Evolutionary conservation across 352 stramenopile genomes (phyloP), one percentile per base, ranked within the genome.

Genomic region (Poterioochromonas sp.): DNA sequence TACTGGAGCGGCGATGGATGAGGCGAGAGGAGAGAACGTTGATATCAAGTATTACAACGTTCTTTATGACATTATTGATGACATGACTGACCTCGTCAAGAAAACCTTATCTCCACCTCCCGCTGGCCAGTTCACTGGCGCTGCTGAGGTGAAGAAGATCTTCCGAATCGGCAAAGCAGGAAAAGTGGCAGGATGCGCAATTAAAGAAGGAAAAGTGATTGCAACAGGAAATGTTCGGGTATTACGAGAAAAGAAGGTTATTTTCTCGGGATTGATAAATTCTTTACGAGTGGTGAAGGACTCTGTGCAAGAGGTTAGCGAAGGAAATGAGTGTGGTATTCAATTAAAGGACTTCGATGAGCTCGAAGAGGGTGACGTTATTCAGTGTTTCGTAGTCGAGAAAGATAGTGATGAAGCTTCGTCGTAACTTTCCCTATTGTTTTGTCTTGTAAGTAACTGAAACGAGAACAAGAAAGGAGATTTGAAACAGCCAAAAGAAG

Each of bases 261-360:
- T 81, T 90, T 90, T 47, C 92, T 69, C 81, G 34, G 81, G 81
- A 41, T 81, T 79, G 73, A 77, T 85, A n/a, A 69, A 82, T 2
- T 76, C 77, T 0, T 76, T 85, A 43, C 82, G 84, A 76, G 80
- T 82, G 39, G 94, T 95, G 82, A 93, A 96, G 82, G 89, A 94
- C 58, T 92, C 96, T 81, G 92, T 96, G 0, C 86, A 90, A 29
- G 86, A 94, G 80, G 90, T 96, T 20, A 78, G 73, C 22, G 90
- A 94, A 81, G 95, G 95, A 70, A 91, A 97, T 79, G 96, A 99
- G 83, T 99, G 95, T 82, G 96, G 96, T 74, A 93, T 99, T 79
- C 91, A 94, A 79, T 87, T 98, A 53, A 39, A 87, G 51, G 87
- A 89, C 35, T 97, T 90, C 78, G 87, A 97, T 85, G 88, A 93